Percentiles rank a stretch among this genome's conserved stretches.
phyloP scores from a whole-genome alignment of 305 asterid species.

The Fraxinus velutina region DNA sequence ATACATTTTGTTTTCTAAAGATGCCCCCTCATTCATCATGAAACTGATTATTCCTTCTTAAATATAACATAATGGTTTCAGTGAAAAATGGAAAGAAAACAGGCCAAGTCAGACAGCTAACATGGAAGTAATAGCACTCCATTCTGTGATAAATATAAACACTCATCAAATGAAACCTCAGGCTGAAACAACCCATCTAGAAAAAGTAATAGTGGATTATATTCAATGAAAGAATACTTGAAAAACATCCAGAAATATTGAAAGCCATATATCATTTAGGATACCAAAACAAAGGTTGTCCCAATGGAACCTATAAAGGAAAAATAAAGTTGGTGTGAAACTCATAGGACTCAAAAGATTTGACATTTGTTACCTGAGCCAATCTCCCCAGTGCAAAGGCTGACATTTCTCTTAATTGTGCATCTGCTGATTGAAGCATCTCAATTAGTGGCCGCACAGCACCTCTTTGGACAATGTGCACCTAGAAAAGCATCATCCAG shows the following conservation, averaged over 20 bases:
- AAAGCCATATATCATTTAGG: neutral
- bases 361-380: slow-evolving; percentile 69
- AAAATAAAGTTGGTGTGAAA: neutral
- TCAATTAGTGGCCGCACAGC: slow-evolving; percentile 91
- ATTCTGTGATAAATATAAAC: neutral
- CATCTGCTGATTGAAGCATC: slow-evolving; percentile 89
- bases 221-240: neutral
- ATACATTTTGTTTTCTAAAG: neutral
- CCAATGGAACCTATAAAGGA: neutral
- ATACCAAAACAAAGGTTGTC: neutral
- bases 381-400: slow-evolving; percentile 93
- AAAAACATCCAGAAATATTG: neutral
- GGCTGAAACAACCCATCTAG: neutral
- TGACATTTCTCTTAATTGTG: slow-evolving; percentile 95
- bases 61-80: neutral
- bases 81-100: neutral
- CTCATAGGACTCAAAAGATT: neutral
- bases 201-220: neutral
- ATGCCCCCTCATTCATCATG: neutral
- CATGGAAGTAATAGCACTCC: neutral
- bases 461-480: slow-evolving; percentile 98
- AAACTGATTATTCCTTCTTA: neutral
- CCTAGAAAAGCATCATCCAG: slow-evolving; percentile 44
- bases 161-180: neutral
- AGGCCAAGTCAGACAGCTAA: neutral